Evolutionary conservation across 345 rosid species (phyloP), one percentile per base, ranked within the genome.

Genomic region (Camelina neglecta): DNA sequence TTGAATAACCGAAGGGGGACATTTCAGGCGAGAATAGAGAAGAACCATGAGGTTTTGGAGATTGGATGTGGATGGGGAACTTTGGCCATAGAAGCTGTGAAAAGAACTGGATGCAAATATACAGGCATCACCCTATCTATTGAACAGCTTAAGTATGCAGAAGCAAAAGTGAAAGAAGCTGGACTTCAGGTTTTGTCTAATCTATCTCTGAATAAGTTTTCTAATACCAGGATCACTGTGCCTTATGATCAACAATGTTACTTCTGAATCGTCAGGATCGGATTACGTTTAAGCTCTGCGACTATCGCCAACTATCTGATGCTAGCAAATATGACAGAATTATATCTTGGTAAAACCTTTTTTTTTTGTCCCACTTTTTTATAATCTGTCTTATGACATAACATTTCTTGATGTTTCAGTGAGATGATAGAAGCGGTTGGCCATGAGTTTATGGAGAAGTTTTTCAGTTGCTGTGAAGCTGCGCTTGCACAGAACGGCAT

Each of bases 341-440:
- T 51, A 86, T 93, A 61, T 76, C 96, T 13, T 91, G 98, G 98
- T 93, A 60, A 78, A 81, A 18, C 18, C 18, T 18, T 18, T 18
- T 18, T 18, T 18, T 18, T 18, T 18, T 18, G 18, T 18, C 18
- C 18, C 18, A 18, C 18, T 18, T 18, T 18, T 18, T 18, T 18
- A 18, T 18, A 31, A 8, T 35, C 7, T 68, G 4, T 36, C 15
- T 75, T 2, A n/a, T 45, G 2, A 23, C 29, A 44, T 56, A 44
- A 48, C 15, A 39, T 39, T 60, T 50, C 0, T 20, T 7, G 39
- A 60, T 75, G 31, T 39, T 74, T 38, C 88, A 89, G 98, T n/a
- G 97, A 88, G 88, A 91, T 93, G 97, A 20, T 91, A 38, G 97
- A 91, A 83, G 81, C 81, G 44, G 96, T 93, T 45, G 97, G 98